Conservation (phyloP, 1,284 basidiomycete genomes). For the Naganishia cerealis region DNA sequence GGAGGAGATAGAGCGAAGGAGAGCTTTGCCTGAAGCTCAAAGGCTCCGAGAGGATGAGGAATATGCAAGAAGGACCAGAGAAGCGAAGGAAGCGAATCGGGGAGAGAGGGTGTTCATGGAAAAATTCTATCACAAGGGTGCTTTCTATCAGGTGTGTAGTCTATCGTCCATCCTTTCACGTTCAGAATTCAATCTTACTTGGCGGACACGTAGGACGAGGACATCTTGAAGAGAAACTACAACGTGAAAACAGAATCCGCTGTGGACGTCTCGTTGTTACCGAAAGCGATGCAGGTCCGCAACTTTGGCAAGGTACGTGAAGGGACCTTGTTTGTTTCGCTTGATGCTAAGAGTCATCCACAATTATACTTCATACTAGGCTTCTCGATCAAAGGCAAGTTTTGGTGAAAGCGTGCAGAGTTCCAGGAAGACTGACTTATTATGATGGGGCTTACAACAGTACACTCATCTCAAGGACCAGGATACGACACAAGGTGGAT, state of each 20-base stretch:
- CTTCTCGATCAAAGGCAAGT: constrained; percentile 46
- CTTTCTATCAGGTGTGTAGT: constrained; percentile 82
- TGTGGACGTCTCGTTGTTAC: constrained; percentile 79
- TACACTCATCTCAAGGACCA: constrained; percentile 94
- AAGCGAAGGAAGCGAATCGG: constrained; percentile 67
- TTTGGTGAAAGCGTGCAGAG: background rate
- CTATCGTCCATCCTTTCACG: background rate
- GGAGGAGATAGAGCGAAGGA: constrained; percentile 83
- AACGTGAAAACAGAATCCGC: constrained; percentile 84
- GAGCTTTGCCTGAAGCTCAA: constrained; percentile 88
- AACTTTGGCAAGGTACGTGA: constrained; percentile 90
- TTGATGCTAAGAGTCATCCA: background rate
- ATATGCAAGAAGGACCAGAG: constrained; percentile 72
- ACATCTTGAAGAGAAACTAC: constrained; percentile 84
- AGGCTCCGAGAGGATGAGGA: constrained; percentile 86
- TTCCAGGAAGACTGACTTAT: background rate
- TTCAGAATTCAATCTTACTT: background rate
- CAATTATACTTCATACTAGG: constrained; percentile 21
- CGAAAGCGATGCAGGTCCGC: constrained; percentile 94
- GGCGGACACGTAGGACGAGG: constrained; percentile 66
- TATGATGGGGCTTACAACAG: constrained; percentile 47
- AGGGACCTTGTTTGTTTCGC: background rate
- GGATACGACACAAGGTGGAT: constrained; percentile 81
- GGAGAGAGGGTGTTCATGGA: constrained; percentile 90
- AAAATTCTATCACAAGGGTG: constrained; percentile 99